A percentile compares a stretch with the other conserved stretches of the same genome.
Conservation (phyloP, 768 basidiomycete genomes). For the Russula griseocarnosa region DNA sequence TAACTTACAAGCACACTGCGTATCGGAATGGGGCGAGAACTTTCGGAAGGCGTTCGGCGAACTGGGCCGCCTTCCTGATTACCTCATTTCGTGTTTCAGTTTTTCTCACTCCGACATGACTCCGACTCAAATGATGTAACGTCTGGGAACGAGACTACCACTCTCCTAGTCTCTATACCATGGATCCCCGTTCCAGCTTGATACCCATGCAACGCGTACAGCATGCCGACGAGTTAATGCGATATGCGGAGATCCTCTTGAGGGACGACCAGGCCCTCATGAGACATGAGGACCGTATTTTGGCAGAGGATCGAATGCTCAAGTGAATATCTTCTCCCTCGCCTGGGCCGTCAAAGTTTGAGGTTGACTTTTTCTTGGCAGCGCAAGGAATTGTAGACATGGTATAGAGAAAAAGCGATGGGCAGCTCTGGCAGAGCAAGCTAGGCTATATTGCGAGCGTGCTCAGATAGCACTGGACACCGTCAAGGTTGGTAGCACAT, state of each 20-base stretch:
- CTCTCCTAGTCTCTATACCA: background rate
- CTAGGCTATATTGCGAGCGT: slow-evolving; percentile 1
- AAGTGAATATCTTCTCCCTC: background rate
- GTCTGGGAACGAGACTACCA: background rate
- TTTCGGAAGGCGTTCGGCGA: too few relatives aligned
- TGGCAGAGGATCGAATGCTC: background rate
- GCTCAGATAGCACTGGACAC: slow-evolving; percentile 7
- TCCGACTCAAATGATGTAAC: too few relatives aligned
- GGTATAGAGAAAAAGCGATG: background rate
- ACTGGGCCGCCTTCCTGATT: too few relatives aligned
- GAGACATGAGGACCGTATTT: background rate
- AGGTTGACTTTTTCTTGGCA: background rate
- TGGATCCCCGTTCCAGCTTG: background rate
- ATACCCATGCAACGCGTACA: background rate
- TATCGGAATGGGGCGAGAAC: too few relatives aligned
- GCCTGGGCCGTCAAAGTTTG: background rate
- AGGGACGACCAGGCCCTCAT: background rate
- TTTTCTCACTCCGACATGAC: too few relatives aligned
- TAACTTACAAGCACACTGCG: too few relatives aligned
- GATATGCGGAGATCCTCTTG: background rate
- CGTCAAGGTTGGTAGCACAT: slow-evolving; percentile 1
- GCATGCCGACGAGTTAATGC: background rate
- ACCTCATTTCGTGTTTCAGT: too few relatives aligned
- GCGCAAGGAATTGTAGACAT: slow-evolving; percentile 2
- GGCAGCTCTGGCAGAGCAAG: background rate